Evolutionary conservation across 805 yeast genomes (phyloP).

Genomic region (Deakozyma indianensis): DNA sequence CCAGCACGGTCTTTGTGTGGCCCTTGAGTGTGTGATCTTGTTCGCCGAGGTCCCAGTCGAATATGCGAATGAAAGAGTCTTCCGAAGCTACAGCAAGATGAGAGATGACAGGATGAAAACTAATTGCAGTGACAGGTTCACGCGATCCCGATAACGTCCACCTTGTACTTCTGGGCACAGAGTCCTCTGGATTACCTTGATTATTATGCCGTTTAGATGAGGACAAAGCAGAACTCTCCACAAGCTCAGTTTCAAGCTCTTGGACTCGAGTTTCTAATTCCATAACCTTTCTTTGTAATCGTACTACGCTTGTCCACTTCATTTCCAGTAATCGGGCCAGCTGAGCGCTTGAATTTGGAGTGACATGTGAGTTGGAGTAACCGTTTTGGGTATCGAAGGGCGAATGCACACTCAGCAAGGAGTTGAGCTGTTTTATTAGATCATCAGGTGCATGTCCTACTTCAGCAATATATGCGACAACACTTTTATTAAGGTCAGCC

Average conservation of each 20-base stretch:
- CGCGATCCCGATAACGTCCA: conserved; percentile 37
- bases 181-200: conserved; percentile 42
- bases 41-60: conserved; percentile 54
- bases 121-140: conserved; percentile 44
- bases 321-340: conserved; percentile 33
- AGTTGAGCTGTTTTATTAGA: background rate
- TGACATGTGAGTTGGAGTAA: too few species aligned
- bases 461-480: background rate
- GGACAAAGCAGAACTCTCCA: conserved; percentile 7
- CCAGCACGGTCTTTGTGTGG: conserved; percentile 58
- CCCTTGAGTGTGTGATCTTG: conserved; percentile 56
- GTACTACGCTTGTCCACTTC: conserved; percentile 77
- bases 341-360: too few species aligned
- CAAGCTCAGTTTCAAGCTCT: conserved; percentile 28
- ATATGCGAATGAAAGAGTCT: conserved; percentile 58
- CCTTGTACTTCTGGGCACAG: conserved; percentile 20
- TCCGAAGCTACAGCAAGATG: conserved; percentile 49
- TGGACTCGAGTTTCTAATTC: conserved; percentile 51
- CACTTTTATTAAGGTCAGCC: background rate
- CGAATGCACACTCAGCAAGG: background rate
- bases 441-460: background rate
- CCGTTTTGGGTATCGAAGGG: too few species aligned
- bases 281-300: conserved; percentile 57
- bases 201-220: conserved; percentile 16
- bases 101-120: conserved; percentile 66